Conservation (phyloP, 129 eudicot species). For the Gnaphalium uliginosum region DNA sequence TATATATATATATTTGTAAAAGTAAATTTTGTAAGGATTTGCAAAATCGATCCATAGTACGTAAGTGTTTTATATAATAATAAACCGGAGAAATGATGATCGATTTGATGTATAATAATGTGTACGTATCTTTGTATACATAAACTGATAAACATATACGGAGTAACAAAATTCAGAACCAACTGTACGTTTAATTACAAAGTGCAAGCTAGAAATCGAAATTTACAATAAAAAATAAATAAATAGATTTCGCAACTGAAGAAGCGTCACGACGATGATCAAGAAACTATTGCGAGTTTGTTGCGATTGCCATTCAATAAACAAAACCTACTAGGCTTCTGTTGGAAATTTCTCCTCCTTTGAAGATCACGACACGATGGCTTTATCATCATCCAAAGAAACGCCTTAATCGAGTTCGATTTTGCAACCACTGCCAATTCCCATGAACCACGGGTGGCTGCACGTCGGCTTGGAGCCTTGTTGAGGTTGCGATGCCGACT, state of each 20-base stretch:
- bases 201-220: neutral
- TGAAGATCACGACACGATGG: conserved; percentile 49
- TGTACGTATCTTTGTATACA: neutral
- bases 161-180: neutral
- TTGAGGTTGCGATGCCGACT: conserved; percentile 43
- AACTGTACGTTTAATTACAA: conserved; percentile 5
- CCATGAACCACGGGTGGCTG: conserved; percentile 27
- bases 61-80: no score
- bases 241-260: neutral
- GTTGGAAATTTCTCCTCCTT: conserved; percentile 48
- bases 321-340: conserved; percentile 52
- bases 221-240: neutral
- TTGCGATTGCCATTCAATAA: conserved; percentile 33
- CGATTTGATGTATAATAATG: no score
- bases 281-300: conserved; percentile 33
- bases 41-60: no score
- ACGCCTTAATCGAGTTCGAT: conserved; percentile 39
- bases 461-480: conserved; percentile 26
- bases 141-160: no score
- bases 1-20: no score
- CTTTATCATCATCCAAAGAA: conserved; percentile 42
- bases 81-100: no score
- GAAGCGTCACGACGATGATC: conserved; percentile 1
- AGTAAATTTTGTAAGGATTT: no score
- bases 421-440: conserved; percentile 32